Conservation (phyloP, 2,329 filamentous ascomycete genomes). For the Xylaria arbuscula region DNA sequence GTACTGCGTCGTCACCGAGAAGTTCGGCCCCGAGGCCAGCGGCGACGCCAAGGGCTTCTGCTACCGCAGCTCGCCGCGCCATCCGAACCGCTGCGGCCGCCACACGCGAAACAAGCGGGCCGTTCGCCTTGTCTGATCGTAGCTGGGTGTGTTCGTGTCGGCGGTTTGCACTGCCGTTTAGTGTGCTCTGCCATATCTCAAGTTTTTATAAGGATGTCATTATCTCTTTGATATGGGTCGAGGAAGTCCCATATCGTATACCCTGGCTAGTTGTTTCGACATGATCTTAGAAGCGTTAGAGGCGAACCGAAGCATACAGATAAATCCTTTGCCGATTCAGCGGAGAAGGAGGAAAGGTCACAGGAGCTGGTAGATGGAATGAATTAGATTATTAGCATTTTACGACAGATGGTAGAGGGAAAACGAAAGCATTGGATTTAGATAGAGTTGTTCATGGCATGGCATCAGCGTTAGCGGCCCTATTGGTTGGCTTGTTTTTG, state of each 20-base stretch:
- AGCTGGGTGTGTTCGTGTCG: no score
- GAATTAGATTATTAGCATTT: neutral
- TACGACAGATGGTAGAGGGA: neutral
- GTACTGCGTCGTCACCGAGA: slow-evolving; percentile 70
- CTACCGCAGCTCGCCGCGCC: slow-evolving; percentile 69
- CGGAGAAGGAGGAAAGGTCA: neutral
- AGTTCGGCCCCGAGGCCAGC: slow-evolving; percentile 63
- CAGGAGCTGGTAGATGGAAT: neutral
- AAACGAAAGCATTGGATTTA: neutral
- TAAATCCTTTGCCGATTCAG: no score
- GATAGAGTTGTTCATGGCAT: neutral
- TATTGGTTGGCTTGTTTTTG: neutral
- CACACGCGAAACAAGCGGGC: slow-evolving; percentile 55
- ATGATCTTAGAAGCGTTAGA: neutral
- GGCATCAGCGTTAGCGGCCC: slow-evolving; percentile 16
- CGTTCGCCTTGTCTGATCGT: slow-evolving; percentile 46
- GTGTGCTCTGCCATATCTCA: no score
- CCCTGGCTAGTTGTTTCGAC: neutral
- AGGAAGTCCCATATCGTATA: neutral
- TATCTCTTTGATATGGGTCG: neutral
- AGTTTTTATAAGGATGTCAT: neutral
- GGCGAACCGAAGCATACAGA: slow-evolving; percentile 3
- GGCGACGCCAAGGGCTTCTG: slow-evolving; percentile 63
- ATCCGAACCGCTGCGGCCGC: slow-evolving; percentile 67
- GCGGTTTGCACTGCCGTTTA: no score